Conservation (phyloP, 331 rosid species). For the Stylosanthes scabra region DNA sequence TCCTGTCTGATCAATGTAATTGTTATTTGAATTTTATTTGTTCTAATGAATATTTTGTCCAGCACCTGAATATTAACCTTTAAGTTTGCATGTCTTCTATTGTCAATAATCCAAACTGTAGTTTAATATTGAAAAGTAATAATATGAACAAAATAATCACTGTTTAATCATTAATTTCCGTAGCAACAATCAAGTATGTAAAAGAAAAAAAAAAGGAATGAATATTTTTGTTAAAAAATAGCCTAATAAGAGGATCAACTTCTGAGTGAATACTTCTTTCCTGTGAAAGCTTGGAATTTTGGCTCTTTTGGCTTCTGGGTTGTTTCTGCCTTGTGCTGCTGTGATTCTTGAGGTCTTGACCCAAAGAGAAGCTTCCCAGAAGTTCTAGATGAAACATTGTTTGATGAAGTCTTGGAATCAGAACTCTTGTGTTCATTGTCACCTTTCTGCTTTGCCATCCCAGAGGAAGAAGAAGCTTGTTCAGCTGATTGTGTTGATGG, state of each 20-base stretch:
- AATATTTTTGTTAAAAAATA: neutral
- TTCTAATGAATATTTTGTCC: neutral
- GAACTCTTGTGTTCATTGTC: slow-evolving; percentile 39
- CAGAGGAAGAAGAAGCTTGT: slow-evolving; percentile 42
- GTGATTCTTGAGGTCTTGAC: slow-evolving; percentile 34
- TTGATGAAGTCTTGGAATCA: slow-evolving; percentile 35
- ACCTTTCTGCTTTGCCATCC: slow-evolving; percentile 36
- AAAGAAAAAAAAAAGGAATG: too few species aligned
- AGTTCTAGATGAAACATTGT: slow-evolving; percentile 13
- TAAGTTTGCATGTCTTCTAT: neutral
- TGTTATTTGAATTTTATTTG: neutral
- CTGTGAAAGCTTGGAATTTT: slow-evolving; percentile 59
- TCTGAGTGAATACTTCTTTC: slow-evolving; percentile 59
- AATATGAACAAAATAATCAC: too few species aligned
- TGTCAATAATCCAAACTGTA: neutral
- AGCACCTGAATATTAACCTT: too few species aligned
- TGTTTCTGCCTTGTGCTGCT: neutral
- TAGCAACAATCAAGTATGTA: too few species aligned
- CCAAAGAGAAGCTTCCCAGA: slow-evolving; percentile 65
- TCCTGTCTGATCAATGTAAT: neutral
- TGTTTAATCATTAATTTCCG: too few species aligned
- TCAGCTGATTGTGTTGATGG: slow-evolving; percentile 40
- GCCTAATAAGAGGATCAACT: slow-evolving; percentile 32
- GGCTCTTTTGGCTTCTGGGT: slow-evolving; percentile 45
- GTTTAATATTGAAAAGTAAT: neutral